A percentile compares a stretch with the other conserved stretches of the same genome.
Conservation (phyloP, 345 rosid genomes). For the Eucalyptus regnans region DNA sequence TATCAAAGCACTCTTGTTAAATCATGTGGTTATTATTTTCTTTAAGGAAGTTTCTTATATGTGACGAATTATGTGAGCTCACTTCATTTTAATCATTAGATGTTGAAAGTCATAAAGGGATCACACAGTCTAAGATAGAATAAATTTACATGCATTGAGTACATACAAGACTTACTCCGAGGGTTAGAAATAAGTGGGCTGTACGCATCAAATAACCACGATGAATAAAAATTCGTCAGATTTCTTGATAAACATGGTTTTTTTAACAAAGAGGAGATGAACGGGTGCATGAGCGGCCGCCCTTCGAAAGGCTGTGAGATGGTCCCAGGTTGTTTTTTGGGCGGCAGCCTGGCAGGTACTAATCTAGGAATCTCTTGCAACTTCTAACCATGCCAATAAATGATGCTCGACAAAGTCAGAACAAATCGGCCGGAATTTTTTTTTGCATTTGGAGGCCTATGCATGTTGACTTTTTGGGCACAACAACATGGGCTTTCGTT, state of each 20-base stretch:
- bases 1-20: neutral
- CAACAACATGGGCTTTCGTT: neutral
- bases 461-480: neutral
- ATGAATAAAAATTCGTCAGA: neutral
- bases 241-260: neutral
- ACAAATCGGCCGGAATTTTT: neutral
- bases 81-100: neutral
- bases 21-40: neutral
- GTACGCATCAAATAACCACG: neutral
- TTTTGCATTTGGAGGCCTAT: neutral
- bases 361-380: neutral
- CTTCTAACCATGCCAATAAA: neutral
- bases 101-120: neutral
- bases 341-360: neutral
- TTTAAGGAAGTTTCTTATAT: neutral
- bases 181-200: neutral
- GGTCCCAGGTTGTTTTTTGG: neutral
- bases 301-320: neutral
- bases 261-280: neutral
- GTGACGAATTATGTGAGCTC: no score
- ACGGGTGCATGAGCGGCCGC: neutral
- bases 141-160: neutral
- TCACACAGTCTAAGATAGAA: accelerated
- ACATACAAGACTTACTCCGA: neutral
- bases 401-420: neutral